phyloP scores from a whole-genome alignment of 2,329 filamentous ascomycete genomes.

The Phialophora verrucosa region DNA sequence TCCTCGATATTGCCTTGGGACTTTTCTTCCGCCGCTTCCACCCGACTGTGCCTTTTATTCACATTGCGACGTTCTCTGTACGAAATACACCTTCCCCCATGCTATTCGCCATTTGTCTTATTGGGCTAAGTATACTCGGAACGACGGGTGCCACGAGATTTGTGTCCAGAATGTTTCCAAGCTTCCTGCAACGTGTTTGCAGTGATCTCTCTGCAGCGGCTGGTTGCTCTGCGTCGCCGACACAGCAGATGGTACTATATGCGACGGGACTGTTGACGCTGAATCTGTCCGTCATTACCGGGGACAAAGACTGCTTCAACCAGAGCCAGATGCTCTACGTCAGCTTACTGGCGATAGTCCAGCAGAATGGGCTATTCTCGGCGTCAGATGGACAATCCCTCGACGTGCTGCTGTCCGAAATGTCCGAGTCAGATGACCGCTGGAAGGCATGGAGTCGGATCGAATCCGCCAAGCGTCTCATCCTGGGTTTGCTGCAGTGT shows the following conservation, averaged over 20 bases:
- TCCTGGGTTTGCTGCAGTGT: conserved; percentile 53
- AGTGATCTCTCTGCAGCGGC: conserved; percentile 52
- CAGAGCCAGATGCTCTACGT: conserved; percentile 59
- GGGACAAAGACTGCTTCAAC: conserved; percentile 53
- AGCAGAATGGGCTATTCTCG: conserved; percentile 58
- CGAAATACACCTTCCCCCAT: conserved; percentile 55
- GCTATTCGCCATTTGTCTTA: conserved; percentile 59
- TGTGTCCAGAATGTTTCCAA: conserved; percentile 55
- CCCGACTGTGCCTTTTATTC: conserved; percentile 59
- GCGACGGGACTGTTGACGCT: conserved; percentile 57
- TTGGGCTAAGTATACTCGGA: conserved; percentile 59
- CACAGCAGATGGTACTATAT: conserved; percentile 54
- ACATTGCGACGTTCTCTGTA: conserved; percentile 59
- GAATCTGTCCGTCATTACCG: conserved; percentile 57
- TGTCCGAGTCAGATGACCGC: conserved; percentile 52
- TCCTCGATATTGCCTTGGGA: conserved; percentile 60
- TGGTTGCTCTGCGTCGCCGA: conserved; percentile 48
- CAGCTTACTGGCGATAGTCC: conserved; percentile 56
- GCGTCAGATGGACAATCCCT: conserved; percentile 53
- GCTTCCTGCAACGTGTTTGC: conserved; percentile 49
- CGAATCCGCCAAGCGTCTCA: conserved; percentile 58
- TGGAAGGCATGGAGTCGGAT: conserved; percentile 62
- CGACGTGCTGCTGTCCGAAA: conserved; percentile 51
- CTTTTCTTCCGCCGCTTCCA: conserved; percentile 62
- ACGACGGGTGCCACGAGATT: conserved; percentile 59